Base-by-base conservation (phyloP, 441 rosid species). In the Erodium texanum region DNA sequence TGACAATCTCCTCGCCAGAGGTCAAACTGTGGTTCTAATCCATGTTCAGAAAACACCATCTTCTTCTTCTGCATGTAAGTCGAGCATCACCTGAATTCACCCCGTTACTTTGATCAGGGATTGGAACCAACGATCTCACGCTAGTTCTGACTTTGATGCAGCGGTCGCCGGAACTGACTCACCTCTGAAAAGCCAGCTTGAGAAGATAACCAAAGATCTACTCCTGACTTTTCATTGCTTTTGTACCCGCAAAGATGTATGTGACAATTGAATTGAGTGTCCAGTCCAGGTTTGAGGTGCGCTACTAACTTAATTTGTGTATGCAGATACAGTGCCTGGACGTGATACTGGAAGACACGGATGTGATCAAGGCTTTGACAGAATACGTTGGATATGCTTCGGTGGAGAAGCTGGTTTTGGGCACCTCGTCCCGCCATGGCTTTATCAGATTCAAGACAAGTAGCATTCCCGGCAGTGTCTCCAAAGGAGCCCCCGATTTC, bases 201-300 rank as follows among this genome's bases (percentile, higher is more conserved):
- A 52, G 22, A 52, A 52, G 59, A 52, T 52, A 18, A 79, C 81
- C 68, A 88, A 45, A 80, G 96, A 91, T 2, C 34, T 94, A 70
- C 89, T 88, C 81, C 96, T 91, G 73, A 96, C 99, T 6, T 91
- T 91, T 70, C 99, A 96, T 59, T 94, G 99, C 81, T 86, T 91
- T 58, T 94, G 97, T 66, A 84, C 93, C 1, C 93, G 97, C 16
- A 94, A 88, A 79, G 97, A 89, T 67, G 99, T 94, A 75, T 70
- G 87, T 69, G 29, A 1, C 29, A 27, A 27, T 27, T 9, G 14
- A n/a, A n/a, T n/a, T n/a, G n/a, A n/a, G n/a, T n/a, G n/a, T n/a
- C n/a, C n/a, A n/a, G n/a, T n/a, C n/a, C n/a, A n/a, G n/a, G n/a
- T n/a, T n/a, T n/a, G n/a, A n/a, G n/a, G n/a, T n/a, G n/a, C n/a